phyloP scores from a whole-genome alignment of 2,329 filamentous ascomycete species.

The Pyrenophora tritici-repentis region DNA sequence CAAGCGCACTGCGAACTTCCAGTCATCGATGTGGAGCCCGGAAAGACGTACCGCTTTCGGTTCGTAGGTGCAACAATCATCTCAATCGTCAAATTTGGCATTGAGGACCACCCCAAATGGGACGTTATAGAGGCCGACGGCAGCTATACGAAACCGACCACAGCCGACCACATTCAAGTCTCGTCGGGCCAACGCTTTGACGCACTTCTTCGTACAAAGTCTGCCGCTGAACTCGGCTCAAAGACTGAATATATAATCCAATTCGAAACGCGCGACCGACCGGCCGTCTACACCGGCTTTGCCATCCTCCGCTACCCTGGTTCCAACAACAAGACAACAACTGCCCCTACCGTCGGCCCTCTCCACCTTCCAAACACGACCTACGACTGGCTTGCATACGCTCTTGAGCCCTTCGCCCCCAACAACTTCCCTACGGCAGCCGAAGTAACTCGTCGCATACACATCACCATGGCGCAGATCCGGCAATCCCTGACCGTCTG shows the following conservation, averaged over 20 bases:
- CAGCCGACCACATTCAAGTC: conserved; percentile 59
- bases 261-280: conserved; percentile 58
- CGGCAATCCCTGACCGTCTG: conserved; percentile 26
- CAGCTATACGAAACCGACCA: conserved; percentile 56
- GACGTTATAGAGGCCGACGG: conserved; percentile 65
- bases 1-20: conserved; percentile 51
- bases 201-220: conserved; percentile 60
- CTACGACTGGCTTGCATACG: conserved; percentile 48
- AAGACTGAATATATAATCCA: conserved; percentile 53
- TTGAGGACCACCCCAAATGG: conserved; percentile 62
- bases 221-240: conserved; percentile 50
- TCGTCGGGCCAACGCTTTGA: conserved; percentile 66
- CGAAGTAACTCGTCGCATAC: conserved; percentile 43
- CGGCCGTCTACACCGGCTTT: conserved; percentile 53
- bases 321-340: conserved; percentile 6
- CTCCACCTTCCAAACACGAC: conserved; percentile 40
- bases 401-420: conserved; percentile 40
- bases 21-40: conserved; percentile 64
- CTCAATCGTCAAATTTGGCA: conserved; percentile 59
- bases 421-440: conserved; percentile 42
- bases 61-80: conserved; percentile 64
- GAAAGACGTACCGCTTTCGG: conserved; percentile 65
- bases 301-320: conserved; percentile 52
- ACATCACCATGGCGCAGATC: conserved; percentile 36
- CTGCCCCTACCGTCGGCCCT: conserved; percentile 26